Conservation (phyloP, 768 basidiomycete genomes). For the Lyophyllum shimeji region DNA sequence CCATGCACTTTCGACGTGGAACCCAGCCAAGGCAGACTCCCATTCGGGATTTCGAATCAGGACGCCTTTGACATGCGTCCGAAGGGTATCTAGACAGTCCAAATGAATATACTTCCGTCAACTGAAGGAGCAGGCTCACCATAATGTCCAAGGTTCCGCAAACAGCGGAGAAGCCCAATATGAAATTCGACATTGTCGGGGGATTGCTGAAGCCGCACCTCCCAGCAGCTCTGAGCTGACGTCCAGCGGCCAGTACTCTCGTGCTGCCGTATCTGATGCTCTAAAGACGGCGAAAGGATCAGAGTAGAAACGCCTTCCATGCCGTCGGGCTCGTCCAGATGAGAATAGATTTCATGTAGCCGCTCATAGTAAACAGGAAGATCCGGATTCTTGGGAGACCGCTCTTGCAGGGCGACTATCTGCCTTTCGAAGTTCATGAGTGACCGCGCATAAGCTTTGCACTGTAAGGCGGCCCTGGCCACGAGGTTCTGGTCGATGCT, state of each 20-base stretch:
- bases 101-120: background rate
- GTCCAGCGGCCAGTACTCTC: constrained; percentile 98
- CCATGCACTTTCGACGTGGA: constrained; percentile 93
- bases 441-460: constrained; percentile 91
- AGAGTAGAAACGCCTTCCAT: constrained; percentile 96
- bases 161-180: constrained; percentile 84
- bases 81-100: constrained; percentile 71
- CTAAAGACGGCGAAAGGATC: constrained; percentile 85
- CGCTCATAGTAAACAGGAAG: constrained; percentile 80
- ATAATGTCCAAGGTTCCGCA: constrained; percentile 95
- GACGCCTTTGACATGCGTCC: constrained; percentile 92
- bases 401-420: constrained; percentile 52
- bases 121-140: constrained; percentile 45
- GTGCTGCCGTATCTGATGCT: constrained; percentile 96
- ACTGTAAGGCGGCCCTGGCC: constrained; percentile 91
- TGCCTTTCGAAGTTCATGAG: constrained; percentile 94
- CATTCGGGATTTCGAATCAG: constrained; percentile 84
- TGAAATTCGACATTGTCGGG: constrained; percentile 90
- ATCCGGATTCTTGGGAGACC: constrained; percentile 41
- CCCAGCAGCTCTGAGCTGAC: constrained; percentile 99
- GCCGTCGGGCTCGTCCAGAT: constrained; percentile 96
- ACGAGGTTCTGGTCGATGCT: constrained; percentile 86
- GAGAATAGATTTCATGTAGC: constrained; percentile 93
- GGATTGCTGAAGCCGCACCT: constrained; percentile 85
- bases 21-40: constrained; percentile 73